Base-by-base conservation (phyloP, 768 basidiomycete genomes). In the Mycena galopus region DNA sequence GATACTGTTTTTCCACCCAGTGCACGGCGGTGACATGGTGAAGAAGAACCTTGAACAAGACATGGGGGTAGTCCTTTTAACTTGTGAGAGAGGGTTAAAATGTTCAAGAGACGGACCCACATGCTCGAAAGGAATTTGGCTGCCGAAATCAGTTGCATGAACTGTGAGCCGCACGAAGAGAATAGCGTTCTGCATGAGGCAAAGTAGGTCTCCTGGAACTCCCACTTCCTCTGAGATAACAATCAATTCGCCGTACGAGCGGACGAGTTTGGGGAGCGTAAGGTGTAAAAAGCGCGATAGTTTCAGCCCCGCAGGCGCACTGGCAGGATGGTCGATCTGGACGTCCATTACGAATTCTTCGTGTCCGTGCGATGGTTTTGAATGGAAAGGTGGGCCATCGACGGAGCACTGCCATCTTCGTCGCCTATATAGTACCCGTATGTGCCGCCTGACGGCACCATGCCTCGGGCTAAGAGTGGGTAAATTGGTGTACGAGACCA, bases 191-290 rank as follows among this genome's bases (percentile, higher is more conserved):
- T 67, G 66, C 57, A 67, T 60, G 33, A 67, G 66, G 14, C 66
- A 67, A 9, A 67, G 57, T 25, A 67, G 14, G 21, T 67, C 66
- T 12, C 58, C 66, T 2, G 66, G 58, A n/a, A 29, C 27, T 33
- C 60, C 66, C 14, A 67, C 66, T 27, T 67, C 66, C 33, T 67
- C 66, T 19, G 66, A 60, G 23, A 67, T 35, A 19, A 29, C 66
- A 33, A 67, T 37, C 17, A 67, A 47, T 35, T 67, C 58, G 16
- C 66, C 66, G 19, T 67, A 67, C 21, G 66, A 67, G 17, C 57
- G 47, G 2, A 67, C 32, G 10, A 67, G 47, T 37, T 67, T 67
- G 16, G 66, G 58, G 2, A 67, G 58, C 4, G 58, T 67, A 7
- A 44, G 7, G 6, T 23, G 21, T 27, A 59, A 6, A 32, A 67